These are phyloP conservation scores for Cladosporium sp. DNA, from an alignment of 2,329 filamentous ascomycete genomes.

Conservation along the genomic window DNA sequence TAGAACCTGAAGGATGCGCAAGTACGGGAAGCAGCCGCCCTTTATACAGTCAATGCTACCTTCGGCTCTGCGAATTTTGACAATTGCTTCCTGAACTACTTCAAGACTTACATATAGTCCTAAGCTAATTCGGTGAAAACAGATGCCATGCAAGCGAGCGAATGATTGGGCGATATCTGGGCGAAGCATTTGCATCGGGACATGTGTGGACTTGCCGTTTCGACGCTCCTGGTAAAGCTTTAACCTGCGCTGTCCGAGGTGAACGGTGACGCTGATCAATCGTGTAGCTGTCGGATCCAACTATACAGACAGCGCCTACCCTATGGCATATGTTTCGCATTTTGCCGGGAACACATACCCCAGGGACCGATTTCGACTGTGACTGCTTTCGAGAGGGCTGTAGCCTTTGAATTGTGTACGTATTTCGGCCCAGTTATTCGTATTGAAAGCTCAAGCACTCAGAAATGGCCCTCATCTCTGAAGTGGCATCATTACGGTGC, in stretches of 20 bases:
- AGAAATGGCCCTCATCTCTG: neutral
- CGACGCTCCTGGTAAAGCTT: neutral
- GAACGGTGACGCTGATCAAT: no score
- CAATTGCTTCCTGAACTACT: neutral
- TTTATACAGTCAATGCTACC: neutral
- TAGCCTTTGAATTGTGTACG: neutral
- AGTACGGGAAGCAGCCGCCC: neutral
- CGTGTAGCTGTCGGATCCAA: neutral
- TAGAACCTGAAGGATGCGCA: neutral
- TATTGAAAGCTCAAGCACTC: neutral
- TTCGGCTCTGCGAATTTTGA: neutral
- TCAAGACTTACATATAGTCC: neutral
- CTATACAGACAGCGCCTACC: neutral
- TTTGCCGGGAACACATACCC: neutral
- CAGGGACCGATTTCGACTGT: neutral
- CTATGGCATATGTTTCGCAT: neutral
- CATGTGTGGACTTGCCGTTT: no score
- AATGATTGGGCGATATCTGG: no score
- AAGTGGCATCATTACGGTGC: neutral
- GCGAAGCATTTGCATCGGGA: no score
- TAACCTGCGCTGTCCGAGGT: no score
- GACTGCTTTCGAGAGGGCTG: constrained; percentile 1
- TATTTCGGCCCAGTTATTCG: neutral
- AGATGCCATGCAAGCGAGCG: no score
- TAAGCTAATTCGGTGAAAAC: neutral